Percentiles rank a stretch among this genome's conserved stretches.
Conservation (phyloP, 768 basidiomycete genomes). For the Chalciporus piperatus region DNA sequence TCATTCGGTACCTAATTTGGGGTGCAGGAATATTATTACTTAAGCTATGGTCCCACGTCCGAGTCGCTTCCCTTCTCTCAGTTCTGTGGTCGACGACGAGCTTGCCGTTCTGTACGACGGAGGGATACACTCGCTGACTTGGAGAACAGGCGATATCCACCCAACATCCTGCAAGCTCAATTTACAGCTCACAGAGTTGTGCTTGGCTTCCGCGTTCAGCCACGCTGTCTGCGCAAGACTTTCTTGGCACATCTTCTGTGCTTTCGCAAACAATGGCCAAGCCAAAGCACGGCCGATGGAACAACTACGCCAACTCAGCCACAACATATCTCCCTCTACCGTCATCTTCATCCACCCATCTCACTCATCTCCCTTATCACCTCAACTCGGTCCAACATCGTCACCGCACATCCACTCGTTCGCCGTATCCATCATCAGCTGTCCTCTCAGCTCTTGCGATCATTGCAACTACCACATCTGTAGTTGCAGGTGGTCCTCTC, state of each 20-base stretch:
- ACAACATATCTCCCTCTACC: not conserved
- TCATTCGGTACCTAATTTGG: conserved; percentile 15
- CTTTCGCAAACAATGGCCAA: conserved; percentile 49
- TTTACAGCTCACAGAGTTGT: not conserved
- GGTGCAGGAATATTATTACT: conserved; percentile 17
- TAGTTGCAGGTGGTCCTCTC: conserved; percentile 47
- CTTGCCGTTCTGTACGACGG: conserved; percentile 3
- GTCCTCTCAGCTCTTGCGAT: conserved; percentile 57
- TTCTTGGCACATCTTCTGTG: conserved; percentile 37
- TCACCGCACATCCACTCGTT: conserved; percentile 10
- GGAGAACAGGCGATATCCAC: not conserved
- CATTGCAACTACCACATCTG: conserved; percentile 46
- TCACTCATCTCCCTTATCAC: conserved; percentile 4
- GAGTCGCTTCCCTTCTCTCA: conserved; percentile 1
- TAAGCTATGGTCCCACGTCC: conserved; percentile 19
- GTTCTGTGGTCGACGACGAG: conserved; percentile 7
- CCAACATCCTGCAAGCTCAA: not conserved
- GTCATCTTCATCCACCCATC: conserved; percentile 8
- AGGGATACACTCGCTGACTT: not conserved
- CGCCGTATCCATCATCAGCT: conserved; percentile 42
- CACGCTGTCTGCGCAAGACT: conserved; percentile 34
- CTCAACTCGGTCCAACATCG: conserved; percentile 11
- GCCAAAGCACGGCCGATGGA: conserved; percentile 41
- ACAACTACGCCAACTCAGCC: conserved; percentile 19
- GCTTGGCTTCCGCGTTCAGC: conserved; percentile 24